Evolutionary conservation across 2,329 filamentous ascomycete genomes (phyloP).

Genomic region (Xylaria sp.): DNA sequence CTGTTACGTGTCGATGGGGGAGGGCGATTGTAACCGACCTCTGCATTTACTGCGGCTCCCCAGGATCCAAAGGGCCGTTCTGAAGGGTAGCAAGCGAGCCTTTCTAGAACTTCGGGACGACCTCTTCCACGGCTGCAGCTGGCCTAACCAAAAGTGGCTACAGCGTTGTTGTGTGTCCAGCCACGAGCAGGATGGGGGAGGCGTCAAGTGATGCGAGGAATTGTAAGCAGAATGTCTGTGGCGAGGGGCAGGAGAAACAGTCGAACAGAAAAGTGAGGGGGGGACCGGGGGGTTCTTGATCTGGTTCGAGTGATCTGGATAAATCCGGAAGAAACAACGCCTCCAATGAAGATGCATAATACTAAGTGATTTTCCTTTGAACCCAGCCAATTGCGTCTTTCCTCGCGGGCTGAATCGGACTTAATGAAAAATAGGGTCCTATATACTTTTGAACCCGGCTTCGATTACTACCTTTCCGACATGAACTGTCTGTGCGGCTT

Average conservation of each 20-base stretch:
- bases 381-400: conserved; percentile 29
- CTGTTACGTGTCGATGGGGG: neutral
- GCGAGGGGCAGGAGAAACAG: conserved; percentile 12
- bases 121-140: conserved; percentile 35
- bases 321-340: conserved; percentile 40
- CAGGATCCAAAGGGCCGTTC: conserved; percentile 11
- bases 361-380: neutral
- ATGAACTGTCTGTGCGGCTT: conserved; percentile 3
- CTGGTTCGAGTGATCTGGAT: conserved; percentile 34
- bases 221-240: neutral
- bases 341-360: conserved; percentile 31
- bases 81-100: conserved; percentile 27
- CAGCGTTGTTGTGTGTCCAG: conserved; percentile 10
- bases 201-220: conserved; percentile 7
- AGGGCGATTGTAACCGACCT: conserved; percentile 9
- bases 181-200: conserved; percentile 13
- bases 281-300: neutral
- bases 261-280: conserved; percentile 15
- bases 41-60: conserved; percentile 26
- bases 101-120: conserved; percentile 39
- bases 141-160: conserved; percentile 18
- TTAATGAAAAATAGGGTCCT: conserved; percentile 17
- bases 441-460: conserved; percentile 26
- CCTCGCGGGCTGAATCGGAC: conserved; percentile 15
- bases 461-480: conserved; percentile 23